Percentiles rank a stretch among this genome's conserved stretches.
Evolutionary conservation across 2,329 filamentous ascomycete species (phyloP).

Genomic region (Sordariomycetes sp.): DNA sequence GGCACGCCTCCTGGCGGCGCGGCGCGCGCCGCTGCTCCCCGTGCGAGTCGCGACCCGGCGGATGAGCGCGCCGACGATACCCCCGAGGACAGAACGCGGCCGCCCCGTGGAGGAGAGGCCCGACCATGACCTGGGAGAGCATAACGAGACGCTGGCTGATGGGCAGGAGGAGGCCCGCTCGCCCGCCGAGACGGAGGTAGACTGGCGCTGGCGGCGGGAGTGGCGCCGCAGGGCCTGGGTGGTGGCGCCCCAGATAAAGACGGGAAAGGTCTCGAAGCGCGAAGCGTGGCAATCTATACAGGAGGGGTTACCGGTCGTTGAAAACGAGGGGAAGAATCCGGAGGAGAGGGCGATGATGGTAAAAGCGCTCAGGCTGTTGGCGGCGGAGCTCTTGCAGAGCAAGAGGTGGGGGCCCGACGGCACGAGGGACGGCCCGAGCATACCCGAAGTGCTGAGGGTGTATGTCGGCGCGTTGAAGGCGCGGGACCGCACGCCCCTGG

Average conservation of each 20-base stretch:
- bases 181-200: background rate
- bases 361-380: background rate
- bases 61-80: background rate
- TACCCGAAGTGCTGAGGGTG: slow-evolving; percentile 5
- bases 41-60: background rate
- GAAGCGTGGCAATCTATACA: background rate
- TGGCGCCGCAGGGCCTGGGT: too few relatives aligned
- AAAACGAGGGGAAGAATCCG: background rate
- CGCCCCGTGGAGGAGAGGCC: background rate
- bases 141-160: background rate
- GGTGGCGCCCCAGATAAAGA: background rate
- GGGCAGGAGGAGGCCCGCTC: background rate
- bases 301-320: background rate
- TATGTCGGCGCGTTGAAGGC: slow-evolving; percentile 1
- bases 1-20: background rate
- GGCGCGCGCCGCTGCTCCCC: background rate
- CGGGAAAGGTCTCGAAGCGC: background rate
- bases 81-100: background rate
- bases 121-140: background rate
- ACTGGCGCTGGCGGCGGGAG: background rate
- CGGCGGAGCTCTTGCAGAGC: background rate
- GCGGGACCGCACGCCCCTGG: background rate
- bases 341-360: background rate
- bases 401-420: slow-evolving; percentile 1
- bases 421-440: background rate